Evolutionary conservation across 768 basidiomycete species (phyloP), one percentile per base, ranked within the genome.

Genomic region (Kwoniella shandongensis): DNA sequence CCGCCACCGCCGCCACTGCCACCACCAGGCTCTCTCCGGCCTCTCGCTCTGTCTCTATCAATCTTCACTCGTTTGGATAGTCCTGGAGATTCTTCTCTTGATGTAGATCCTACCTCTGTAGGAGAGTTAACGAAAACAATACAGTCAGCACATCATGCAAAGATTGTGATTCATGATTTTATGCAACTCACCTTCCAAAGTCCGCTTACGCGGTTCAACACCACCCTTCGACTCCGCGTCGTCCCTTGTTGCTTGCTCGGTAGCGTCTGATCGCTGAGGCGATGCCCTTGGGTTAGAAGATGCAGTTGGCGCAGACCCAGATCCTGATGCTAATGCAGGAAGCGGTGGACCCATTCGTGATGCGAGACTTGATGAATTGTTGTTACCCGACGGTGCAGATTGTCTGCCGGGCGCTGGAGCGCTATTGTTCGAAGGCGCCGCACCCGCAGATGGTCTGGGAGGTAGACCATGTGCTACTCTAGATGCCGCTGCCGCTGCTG

Each of bases 41-140:
- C 54, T 50, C 55, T 64, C 35, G 60, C 63, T 15, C 56, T 59
- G 27, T 61, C 63, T 4, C 70, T 52, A 53, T 72, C 65, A 39
- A 72, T 69, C 52, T 66, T 69, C 40, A 69, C 49, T 17, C 67
- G 42, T 35, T 72, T 72, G 1, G 59, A 54, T n/a, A 53, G 55
- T 22, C 61, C 67, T 10, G 70, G 70, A 11, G 63, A 62, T 18
- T 63, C 61, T 39, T 69, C 70, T 41, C 70, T 20, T 4, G 64
- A 15, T 4, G 61, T 48, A 4, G 62, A 20, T 38, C 40, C 49
- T 5, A 36, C 25, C 26, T 69, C 67, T 65, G 30, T 15, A 3
- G 13, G 4, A 41, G 5, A 32, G 15, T 3, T 27, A 17, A 23
- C 25, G 20, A 51, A 44, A 25, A 23, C 6, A 20, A 11, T 22